These are phyloP conservation scores for Alternaria sp. DNA, from an alignment of 2,329 filamentous ascomycete species.

Conservation along the genomic window DNA sequence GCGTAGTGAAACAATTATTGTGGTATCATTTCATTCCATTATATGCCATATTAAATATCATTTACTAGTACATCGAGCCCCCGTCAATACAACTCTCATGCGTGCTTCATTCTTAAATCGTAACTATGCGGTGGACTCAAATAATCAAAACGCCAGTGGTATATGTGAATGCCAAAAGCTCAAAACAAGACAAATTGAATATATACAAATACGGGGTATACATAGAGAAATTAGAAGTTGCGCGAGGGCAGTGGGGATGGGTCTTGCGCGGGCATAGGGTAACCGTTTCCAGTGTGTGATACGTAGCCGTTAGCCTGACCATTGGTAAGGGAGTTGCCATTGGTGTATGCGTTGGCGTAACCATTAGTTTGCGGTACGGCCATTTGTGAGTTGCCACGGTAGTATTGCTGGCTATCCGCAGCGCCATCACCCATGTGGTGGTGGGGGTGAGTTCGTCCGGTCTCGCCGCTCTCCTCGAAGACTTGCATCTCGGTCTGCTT, in stretches of 20 bases:
- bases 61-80: background rate
- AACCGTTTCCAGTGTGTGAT: constrained; percentile 19
- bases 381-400: constrained; percentile 26
- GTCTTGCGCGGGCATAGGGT: constrained; percentile 25
- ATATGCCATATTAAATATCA: background rate
- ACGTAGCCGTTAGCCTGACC: constrained; percentile 11
- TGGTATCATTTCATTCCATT: background rate
- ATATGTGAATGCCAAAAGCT: constrained; percentile 9
- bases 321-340: constrained; percentile 7
- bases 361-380: constrained; percentile 15
- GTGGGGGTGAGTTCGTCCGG: background rate
- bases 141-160: constrained; percentile 7
- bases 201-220: constrained; percentile 11
- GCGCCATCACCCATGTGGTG: constrained; percentile 29
- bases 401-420: constrained; percentile 35
- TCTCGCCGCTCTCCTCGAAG: constrained; percentile 25
- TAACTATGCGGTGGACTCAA: background rate
- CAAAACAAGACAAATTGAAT: background rate
- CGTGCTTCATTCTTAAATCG: background rate
- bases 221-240: constrained; percentile 33
- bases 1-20: background rate
- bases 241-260: constrained; percentile 29
- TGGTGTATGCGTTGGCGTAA: constrained; percentile 8
- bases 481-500: constrained; percentile 46
- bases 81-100: background rate